A percentile compares a stretch with the other conserved stretches of the same genome.
Conservation (phyloP, 331 rosid genomes). For the Cydonia oblonga region DNA sequence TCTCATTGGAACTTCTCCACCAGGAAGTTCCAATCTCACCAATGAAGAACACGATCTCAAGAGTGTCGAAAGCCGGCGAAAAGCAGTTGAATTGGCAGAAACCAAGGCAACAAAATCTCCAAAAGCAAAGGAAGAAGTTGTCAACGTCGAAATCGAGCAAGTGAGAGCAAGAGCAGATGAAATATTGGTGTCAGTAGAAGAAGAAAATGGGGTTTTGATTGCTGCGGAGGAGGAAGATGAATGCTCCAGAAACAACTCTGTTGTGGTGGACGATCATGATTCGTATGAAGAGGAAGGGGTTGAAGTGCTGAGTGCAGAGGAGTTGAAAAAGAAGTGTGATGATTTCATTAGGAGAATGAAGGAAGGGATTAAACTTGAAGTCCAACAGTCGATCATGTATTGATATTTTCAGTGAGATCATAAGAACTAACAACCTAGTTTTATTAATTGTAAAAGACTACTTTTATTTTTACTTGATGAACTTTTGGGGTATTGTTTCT, state of each 20-base stretch:
- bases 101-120: background rate
- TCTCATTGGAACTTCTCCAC: conserved; percentile 13
- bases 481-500: background rate
- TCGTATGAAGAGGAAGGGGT: background rate
- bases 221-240: conserved; percentile 1
- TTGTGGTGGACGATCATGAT: background rate
- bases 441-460: background rate
- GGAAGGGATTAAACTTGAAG: conserved; percentile 36
- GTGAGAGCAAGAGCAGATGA: background rate
- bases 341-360: conserved; percentile 66
- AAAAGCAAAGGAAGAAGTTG: background rate
- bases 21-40: background rate
- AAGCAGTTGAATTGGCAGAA: background rate
- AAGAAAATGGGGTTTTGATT: background rate
- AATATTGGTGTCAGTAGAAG: background rate
- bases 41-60: background rate
- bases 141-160: background rate
- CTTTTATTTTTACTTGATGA: background rate
- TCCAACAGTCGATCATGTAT: conserved; percentile 4
- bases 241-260: background rate
- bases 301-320: conserved; percentile 30
- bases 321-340: conserved; percentile 64
- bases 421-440: background rate
- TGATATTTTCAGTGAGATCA: background rate
- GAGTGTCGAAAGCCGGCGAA: background rate